Base-by-base conservation (phyloP, 2,329 filamentous ascomycete species). In the Fulvia fulva region DNA sequence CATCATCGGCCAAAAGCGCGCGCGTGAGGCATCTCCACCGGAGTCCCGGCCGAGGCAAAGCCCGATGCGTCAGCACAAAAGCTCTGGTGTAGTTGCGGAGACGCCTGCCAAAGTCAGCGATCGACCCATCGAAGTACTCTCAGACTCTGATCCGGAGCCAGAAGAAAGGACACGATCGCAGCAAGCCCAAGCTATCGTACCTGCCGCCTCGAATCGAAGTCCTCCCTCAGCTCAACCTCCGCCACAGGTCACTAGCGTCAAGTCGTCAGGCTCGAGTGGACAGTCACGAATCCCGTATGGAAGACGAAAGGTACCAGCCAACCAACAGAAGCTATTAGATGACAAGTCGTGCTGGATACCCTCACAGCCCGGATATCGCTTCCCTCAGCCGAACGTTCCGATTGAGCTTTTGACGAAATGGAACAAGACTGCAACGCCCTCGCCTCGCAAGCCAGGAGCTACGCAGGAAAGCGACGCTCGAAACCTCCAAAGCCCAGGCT, bases 291-390 rank as follows among this genome's bases (percentile, higher is more conserved):
- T 61, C 43, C 60, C 59, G 23, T 68, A 71, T 53, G 63, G 63
- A 14, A 65, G 68, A 2, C 58, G 61, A 23, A 69, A 57, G 28
- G 71, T 76, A 5, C 75, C 80, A 1, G 72, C 68, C 25, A 75
- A 80, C 16, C 85, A 87, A 63, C 66, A 70, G 45, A 64, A 72
- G 8, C 71, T 87, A 5, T 70, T 87, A 1, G 74, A 78, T 5
- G 68, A 74, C 11, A 60, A 71, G 5, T 73, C 78, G 16, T 80
- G 68, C 6, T 76, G 74, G 74, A 58, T 72, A 8, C 73, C 75
- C 7, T 61, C 75, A 9, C 61, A 67, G 16, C 67, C 73, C 3
- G 75, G 76, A 16, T 55, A 62, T 2, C 60, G 60, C 6, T 73
- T 75, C 23, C 74, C 75, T 5, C 54, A 61, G 19, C 71, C 71